Base-by-base conservation (phyloP, 768 basidiomycete genomes). In the Boletus rex-veris region DNA sequence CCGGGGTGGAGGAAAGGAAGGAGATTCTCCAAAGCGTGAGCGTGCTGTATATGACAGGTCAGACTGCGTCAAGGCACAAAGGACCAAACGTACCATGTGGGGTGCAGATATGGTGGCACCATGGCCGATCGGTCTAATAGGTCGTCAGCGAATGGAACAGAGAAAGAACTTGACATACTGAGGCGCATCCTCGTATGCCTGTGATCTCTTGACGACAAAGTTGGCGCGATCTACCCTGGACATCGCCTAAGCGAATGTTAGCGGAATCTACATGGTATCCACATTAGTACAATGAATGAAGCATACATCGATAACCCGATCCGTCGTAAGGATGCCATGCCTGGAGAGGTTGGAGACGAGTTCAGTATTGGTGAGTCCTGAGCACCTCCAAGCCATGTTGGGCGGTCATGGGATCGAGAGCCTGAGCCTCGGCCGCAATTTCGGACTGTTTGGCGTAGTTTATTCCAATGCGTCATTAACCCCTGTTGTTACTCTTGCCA, bases 101-200 rank as follows among this genome's bases (percentile, higher is more conserved):
- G 96, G 96, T 0, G 96, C 96, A 37, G 89, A 92, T 57, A 99
- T 98, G 0, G 96, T 99, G 14, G 94, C 95, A 12, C 84, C 86
- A 63, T 88, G 80, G 3, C 90, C 88, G 48, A 94, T 93, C 16
- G 77, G 55, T 67, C 89, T 90, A 21, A 2, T 21, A 62, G 35
- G 55, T 40, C 24, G 12, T 30, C 26, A 12, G 12, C 7, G 7
- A 37, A 3, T 12, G 8, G 7, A 14, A 39, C 2, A 18, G 0
- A 69, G 67, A 58, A 75, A 71, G 21, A 58, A 51, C 57, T 72
- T 69, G 18, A 48, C 61, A 11, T 67, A 87, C 85, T 89, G 85
- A 5, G 92, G 92, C 0, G 85, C 83, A 65, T 93, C 92, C 31
- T 82, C 73, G 53, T 94, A 94, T 5, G 90, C 88, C n/a, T 75